Base-by-base conservation (phyloP, 1,284 basidiomycete species). In the Austroboletus niveus region DNA sequence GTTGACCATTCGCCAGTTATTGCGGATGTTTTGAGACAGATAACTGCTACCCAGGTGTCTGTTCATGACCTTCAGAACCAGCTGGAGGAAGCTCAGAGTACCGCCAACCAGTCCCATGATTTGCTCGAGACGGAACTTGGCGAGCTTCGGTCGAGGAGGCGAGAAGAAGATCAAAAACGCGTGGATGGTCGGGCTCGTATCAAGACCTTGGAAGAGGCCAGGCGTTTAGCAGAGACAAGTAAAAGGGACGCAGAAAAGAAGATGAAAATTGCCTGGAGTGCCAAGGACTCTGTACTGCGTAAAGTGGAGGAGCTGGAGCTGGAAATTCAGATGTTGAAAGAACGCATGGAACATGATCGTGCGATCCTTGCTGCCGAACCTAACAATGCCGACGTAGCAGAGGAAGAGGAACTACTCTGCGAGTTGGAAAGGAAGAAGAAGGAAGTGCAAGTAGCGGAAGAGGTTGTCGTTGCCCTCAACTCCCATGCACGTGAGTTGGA, bases 161-260 rank as follows among this genome's bases (percentile, higher is more conserved):
- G 87, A 45, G 82, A 87, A 56, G 95, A 98, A 65, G 96, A 98
- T 61, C 76, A 76, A 3, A 80, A 82, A 27, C 82, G 91, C 49
- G 72, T 80, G 29, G 92, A 97, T 65, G 74, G 92, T 51, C 95
- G 94, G 68, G 69, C 80, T 20, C 83, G 86, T 48, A 90, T 89
- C 47, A 95, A 95, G 70, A 71, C 76, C 0, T 76, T 97, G 8
- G 95, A 98, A 61, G 95, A 98, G 63, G 78, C 84, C 53, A 92
- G 90, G 71, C 85, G 95, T 38, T 75, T 77, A 43, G 91, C 94
- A 6, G 95, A 98, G 68, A 76, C 80, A 46, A 72, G 76, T 48
- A 87, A 85, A 64, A 79, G 86, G 43, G 94, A 98, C 38, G 91
- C 88, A 2, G 95, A 98, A 71, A 93, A 92, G 74, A 86, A 86